Evolutionary conservation across 805 yeast genomes (phyloP), one percentile per base, ranked within the genome.

Genomic region (Pichia deserticola): DNA sequence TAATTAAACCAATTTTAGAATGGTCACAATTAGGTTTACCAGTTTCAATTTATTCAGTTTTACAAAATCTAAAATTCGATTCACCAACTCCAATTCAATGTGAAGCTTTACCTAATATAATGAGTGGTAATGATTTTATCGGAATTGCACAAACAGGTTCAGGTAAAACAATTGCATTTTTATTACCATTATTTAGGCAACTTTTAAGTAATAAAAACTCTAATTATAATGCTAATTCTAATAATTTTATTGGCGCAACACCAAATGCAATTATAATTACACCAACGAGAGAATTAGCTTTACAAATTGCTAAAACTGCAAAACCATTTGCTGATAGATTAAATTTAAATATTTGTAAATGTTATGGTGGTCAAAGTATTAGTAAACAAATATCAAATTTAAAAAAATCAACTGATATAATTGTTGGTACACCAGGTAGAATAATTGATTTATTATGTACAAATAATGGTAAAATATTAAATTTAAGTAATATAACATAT

Each of bases 61-160:
- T 92, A 7, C 71, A 75, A 4, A 69, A 69, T 12, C 63, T 84
- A 9, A 63, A 71, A 7, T 90, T 79, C 61, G 70, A 65, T 0
- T 61, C 67, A 2, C 96, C 98, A 1, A 87, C 97, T 0, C 79
- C 97, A 0, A 89, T 93, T 48, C 99, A 93, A 64, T 75, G 89
- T 0, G 97, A 89, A 59, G 89, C 97, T 0, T 73, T 90, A 27
- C 98, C 99, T 0, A 85, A 89, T 0, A 80, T 89, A 25, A 86
- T 92, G 95, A 73, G 83, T 2, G 98, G 98, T 0, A 67, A 85
- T 44, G 98, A 93, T 67, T 79, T 92, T 7, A 84, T 93, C 43
- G 97, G 97, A 6, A 84, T 93, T 25, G 98, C 99, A 0, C 89
- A 89, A 55, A 93, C 99, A 0, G 99, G 99, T 0, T 87, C 97